Base-by-base conservation (phyloP, 345 rosid species). In the Boechera retrofracta region DNA sequence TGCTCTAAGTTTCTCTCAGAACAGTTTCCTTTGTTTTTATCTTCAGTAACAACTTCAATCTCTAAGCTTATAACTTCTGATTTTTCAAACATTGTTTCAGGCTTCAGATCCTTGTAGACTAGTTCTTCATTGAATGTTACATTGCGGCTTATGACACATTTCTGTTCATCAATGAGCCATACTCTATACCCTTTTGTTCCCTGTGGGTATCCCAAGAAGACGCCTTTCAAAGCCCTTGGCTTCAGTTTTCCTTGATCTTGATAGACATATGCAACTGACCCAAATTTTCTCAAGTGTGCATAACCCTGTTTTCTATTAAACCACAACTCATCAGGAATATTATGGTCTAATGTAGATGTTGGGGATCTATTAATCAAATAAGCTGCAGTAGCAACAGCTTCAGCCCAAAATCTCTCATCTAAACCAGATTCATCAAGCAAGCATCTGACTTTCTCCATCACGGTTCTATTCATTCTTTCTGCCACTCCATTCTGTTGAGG, bases 181-280 rank as follows among this genome's bases (percentile, higher is more conserved):
- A 41, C 4, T 4, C 10, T 41, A 4, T 41, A 41, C 0, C 45
- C 45, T 3, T 41, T 41, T 2, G 15, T 41, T 3, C 45, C 45
- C 0, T 3, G 4, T 10, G 15, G 45, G 10, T 41, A 41, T 0
- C 45, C 45, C 0, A 41, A 4, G 12, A 41, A 41, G 0, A 42
- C 4, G 4, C n/a, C 47, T 4, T 42, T 42, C 0, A 42, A 12
- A 3, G 47, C 47, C 11, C 47, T 42, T 0, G 47, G 47, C 1
- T 42, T 42, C 2, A 42, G 5, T 0, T 42, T 42, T 0, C 47
- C 5, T 0, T 42, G 47, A 1, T 42, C 47, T 11, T 11, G 15
- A 4, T 42, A 6, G 0, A 42, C 47, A 42, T 11, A 42, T 0
- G 15, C 47, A 0, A 42, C 0, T 0, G 15, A 42, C 0, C 47